Conservation (phyloP, 164 flowering plant genomes). For the Aristolochia fimbriata region DNA sequence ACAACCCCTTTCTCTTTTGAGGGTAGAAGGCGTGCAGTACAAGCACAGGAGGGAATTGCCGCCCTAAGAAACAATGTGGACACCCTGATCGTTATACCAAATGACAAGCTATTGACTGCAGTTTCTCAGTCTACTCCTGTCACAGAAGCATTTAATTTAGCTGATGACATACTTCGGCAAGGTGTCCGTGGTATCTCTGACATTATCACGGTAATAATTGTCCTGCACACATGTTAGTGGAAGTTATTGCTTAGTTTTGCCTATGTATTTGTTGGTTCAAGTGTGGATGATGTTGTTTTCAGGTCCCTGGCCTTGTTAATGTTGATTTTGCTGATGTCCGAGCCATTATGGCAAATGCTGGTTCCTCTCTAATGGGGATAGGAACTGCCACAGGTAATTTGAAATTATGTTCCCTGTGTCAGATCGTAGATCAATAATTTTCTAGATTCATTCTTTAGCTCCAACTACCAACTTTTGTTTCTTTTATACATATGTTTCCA, state of each 20-base stretch:
- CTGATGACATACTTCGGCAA: slow-evolving; percentile 94
- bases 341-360: slow-evolving; percentile 79
- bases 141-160: slow-evolving; percentile 92
- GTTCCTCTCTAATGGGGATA: slow-evolving; percentile 74
- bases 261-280: neutral
- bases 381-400: slow-evolving; percentile 69
- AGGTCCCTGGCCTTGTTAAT: slow-evolving; percentile 69
- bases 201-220: slow-evolving; percentile 67
- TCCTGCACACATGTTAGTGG: neutral
- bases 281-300: slow-evolving; percentile 9
- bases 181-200: slow-evolving; percentile 98
- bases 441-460: too few species aligned
- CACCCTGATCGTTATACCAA: slow-evolving; percentile 87
- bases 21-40: slow-evolving; percentile 83
- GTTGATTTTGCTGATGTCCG: slow-evolving; percentile 86
- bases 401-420: neutral
- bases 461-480: too few species aligned
- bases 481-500: too few species aligned
- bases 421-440: neutral
- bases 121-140: slow-evolving; percentile 88
- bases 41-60: slow-evolving; percentile 97
- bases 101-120: slow-evolving; percentile 87
- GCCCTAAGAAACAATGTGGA: slow-evolving; percentile 88
- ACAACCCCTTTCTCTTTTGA: slow-evolving; percentile 95
- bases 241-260: neutral